Evolutionary conservation across 345 rosid species (phyloP).

Genomic region (Eucalyptus pumila): DNA sequence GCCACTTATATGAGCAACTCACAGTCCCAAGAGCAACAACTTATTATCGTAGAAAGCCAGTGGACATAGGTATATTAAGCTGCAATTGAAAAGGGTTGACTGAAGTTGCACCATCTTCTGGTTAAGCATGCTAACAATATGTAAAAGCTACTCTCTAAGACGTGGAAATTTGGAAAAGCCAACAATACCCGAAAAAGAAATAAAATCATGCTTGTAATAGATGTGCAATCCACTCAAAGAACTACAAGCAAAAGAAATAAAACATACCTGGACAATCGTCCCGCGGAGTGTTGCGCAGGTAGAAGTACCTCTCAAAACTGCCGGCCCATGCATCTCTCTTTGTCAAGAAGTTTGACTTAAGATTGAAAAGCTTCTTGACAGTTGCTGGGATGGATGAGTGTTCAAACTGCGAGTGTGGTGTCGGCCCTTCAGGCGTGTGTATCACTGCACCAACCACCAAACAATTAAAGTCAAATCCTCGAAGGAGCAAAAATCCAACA

Average conservation of each 20-base stretch:
- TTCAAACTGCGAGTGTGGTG: conserved; percentile 69
- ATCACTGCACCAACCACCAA: conserved; percentile 42
- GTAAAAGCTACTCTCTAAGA: not conserved
- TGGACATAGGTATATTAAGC: not conserved
- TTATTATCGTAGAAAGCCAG: not conserved
- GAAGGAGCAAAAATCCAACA: not conserved
- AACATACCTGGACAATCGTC: conserved; percentile 88
- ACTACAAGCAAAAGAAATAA: not conserved
- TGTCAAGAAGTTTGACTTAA: conserved; percentile 75
- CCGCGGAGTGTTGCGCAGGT: conserved; percentile 70
- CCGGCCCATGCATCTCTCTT: conserved; percentile 99
- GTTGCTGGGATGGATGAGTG: conserved; percentile 97
- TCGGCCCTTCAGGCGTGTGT: conserved; percentile 83
- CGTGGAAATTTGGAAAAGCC: not conserved
- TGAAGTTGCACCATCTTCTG: not conserved
- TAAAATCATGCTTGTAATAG: not conserved
- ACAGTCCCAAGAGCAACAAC: not conserved
- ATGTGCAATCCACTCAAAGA: not conserved
- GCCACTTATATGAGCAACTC: not conserved
- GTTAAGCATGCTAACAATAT: not conserved
- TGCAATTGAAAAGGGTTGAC: not conserved
- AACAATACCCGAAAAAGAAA: not conserved
- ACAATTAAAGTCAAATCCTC: not conserved
- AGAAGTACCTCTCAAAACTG: conserved; percentile 70
- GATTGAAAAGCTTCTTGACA: conserved; percentile 89